Evolutionary conservation across 2,329 filamentous ascomycete genomes (phyloP).

Genomic region (Mollisia scopiformis): DNA sequence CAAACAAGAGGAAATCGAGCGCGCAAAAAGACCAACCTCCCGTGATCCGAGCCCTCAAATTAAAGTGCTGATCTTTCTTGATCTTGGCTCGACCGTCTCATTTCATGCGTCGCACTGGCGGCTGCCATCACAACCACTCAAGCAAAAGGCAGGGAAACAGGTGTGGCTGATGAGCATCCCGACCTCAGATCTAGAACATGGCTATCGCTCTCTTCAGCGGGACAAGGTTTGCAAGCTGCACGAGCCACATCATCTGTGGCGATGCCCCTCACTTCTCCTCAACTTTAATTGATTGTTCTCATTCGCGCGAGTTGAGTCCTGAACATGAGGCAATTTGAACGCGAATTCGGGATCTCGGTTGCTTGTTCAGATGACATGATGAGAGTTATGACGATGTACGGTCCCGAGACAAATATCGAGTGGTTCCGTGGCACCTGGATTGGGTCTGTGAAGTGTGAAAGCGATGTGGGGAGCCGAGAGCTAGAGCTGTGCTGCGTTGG

Average conservation of each 20-base stretch:
- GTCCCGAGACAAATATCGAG: background rate
- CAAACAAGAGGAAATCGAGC: background rate
- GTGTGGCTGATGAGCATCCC: slow-evolving; percentile 7
- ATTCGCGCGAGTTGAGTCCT: background rate
- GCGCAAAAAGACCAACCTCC: background rate
- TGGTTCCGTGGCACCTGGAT: background rate
- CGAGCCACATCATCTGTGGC: slow-evolving; percentile 14
- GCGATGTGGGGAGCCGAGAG: background rate
- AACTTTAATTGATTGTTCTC: background rate
- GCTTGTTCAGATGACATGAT: background rate
- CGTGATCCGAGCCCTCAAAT: slow-evolving; percentile 5
- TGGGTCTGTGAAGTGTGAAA: background rate
- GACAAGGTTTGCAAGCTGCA: slow-evolving; percentile 2
- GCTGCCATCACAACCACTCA: background rate
- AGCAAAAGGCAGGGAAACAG: background rate
- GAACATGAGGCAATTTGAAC: too few species aligned
- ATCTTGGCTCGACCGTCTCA: background rate
- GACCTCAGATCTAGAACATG: background rate
- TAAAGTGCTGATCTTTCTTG: slow-evolving; percentile 9
- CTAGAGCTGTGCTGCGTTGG: background rate
- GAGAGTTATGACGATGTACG: background rate
- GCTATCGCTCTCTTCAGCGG: slow-evolving; percentile 1
- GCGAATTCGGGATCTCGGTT: background rate
- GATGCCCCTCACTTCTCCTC: background rate
- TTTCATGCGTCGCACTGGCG: background rate